phyloP scores from a whole-genome alignment of 2,329 filamentous ascomycete genomes.

The Talaromyces sp. region DNA sequence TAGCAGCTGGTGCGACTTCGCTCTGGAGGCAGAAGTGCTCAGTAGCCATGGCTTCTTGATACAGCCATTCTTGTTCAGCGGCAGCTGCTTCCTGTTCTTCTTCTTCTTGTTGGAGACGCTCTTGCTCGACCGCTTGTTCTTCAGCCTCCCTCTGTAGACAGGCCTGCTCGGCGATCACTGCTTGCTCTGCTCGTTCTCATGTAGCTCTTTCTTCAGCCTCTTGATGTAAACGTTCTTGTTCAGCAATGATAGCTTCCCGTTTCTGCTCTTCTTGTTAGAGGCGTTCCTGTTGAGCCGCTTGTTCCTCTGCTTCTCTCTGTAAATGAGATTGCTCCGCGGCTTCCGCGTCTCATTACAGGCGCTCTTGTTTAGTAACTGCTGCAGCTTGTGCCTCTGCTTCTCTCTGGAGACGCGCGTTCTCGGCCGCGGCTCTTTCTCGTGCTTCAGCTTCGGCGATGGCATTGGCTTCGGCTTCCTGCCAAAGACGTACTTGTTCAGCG shows the following conservation, averaged over 20 bases:
- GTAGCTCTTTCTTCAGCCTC: no score
- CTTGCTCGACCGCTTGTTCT: not conserved
- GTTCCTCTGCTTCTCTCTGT: not conserved
- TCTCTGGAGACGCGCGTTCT: not conserved
- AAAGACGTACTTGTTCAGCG: no score
- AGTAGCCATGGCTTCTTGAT: no score
- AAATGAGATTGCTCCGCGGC: not conserved
- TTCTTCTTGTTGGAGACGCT: not conserved
- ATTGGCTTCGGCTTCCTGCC: not conserved
- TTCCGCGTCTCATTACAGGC: not conserved
- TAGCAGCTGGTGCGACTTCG: no score
- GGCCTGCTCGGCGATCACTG: not conserved
- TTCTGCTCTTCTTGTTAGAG: not conserved
- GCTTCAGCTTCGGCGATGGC: not conserved
- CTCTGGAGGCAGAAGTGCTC: no score
- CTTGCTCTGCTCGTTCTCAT: no score
- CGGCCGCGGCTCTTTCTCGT: not conserved
- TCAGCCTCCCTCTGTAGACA: not conserved
- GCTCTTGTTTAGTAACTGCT: not conserved
- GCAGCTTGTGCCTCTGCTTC: not conserved
- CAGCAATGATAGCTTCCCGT: not conserved
- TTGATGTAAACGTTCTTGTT: not conserved
- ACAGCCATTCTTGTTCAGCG: not conserved
- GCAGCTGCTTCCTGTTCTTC: not conserved
- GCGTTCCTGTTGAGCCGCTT: not conserved